phyloP scores from a whole-genome alignment of 2,329 filamentous ascomycete genomes.

The Penicillium sp. region DNA sequence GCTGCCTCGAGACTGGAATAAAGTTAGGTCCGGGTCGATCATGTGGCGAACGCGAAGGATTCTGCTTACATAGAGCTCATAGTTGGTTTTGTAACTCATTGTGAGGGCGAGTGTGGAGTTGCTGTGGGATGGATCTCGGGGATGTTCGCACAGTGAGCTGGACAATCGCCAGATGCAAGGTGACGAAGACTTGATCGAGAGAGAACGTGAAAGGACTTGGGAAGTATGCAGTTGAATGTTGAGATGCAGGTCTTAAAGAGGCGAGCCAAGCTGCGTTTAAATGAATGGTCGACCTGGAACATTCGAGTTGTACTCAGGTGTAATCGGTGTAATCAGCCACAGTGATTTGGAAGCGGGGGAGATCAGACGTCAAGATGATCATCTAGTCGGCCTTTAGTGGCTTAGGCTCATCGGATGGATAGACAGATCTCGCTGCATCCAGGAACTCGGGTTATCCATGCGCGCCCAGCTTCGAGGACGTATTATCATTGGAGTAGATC shows the following conservation, averaged over 20 bases:
- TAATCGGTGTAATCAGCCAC: slow-evolving; percentile 20
- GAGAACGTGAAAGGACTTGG: not conserved
- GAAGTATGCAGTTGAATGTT: slow-evolving; percentile 13
- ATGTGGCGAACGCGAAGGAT: not conserved
- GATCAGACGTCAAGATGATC: slow-evolving; percentile 15
- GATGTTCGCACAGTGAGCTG: not conserved
- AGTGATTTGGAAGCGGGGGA: slow-evolving; percentile 10
- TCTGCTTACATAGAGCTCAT: slow-evolving; percentile 37
- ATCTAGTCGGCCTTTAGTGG: slow-evolving; percentile 6
- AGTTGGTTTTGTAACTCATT: slow-evolving; percentile 42
- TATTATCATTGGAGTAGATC: slow-evolving; percentile 11
- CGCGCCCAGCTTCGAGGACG: not conserved
- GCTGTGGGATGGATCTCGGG: not conserved
- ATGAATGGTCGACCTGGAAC: not conserved
- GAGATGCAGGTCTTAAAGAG: slow-evolving; percentile 13
- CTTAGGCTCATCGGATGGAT: not conserved
- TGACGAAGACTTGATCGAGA: not conserved
- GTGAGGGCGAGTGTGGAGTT: slow-evolving; percentile 10
- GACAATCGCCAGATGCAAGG: not conserved
- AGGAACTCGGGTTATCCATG: slow-evolving; percentile 7
- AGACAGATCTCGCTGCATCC: slow-evolving; percentile 12
- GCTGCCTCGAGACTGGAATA: slow-evolving; percentile 25
- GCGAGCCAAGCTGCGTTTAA: slow-evolving; percentile 15
- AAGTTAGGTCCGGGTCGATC: slow-evolving; percentile 8
- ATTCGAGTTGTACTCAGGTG: too few species aligned